Evolutionary conservation across 202 grass and related monocot genomes (phyloP).

Genomic region (Eragrostis tef): DNA sequence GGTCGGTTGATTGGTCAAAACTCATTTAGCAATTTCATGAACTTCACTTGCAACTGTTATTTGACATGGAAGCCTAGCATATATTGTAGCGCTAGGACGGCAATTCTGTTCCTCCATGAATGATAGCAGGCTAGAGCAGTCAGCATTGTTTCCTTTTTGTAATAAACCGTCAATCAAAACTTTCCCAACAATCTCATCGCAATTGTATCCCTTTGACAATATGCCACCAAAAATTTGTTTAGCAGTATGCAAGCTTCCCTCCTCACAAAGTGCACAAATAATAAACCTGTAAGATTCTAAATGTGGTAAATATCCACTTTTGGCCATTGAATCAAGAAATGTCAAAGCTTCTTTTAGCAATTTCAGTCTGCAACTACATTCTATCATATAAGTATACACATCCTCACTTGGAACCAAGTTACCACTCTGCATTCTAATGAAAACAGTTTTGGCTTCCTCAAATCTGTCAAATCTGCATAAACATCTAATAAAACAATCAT

Average conservation of each 20-base stretch:
- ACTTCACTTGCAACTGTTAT: constrained; percentile 36
- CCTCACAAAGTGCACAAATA: constrained; percentile 73
- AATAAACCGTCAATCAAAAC: constrained; percentile 83
- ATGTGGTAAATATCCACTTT: constrained; percentile 63
- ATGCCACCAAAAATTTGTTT: constrained; percentile 69
- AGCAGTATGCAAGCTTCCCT: constrained; percentile 64
- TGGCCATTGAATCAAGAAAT: constrained; percentile 80
- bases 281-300: constrained; percentile 76
- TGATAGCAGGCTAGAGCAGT: constrained; percentile 61
- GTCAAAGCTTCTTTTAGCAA: constrained; percentile 69
- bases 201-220: constrained; percentile 69
- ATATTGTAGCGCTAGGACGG: constrained; percentile 50
- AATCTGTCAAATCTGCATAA: constrained; percentile 75
- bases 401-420: constrained; percentile 61
- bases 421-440: constrained; percentile 59
- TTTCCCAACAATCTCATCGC: constrained; percentile 84
- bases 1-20: constrained; percentile 36
- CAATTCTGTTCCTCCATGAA: constrained; percentile 70
- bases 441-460: constrained; percentile 71
- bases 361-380: constrained; percentile 72
- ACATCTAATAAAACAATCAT: constrained; percentile 59
- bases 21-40: constrained; percentile 53
- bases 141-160: constrained; percentile 58
- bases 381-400: constrained; percentile 73
- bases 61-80: constrained; percentile 61